These are phyloP conservation scores for Umbelopsis sp. DNA, from an alignment of 192 early-diverging fungal species.

Conservation along the genomic window DNA sequence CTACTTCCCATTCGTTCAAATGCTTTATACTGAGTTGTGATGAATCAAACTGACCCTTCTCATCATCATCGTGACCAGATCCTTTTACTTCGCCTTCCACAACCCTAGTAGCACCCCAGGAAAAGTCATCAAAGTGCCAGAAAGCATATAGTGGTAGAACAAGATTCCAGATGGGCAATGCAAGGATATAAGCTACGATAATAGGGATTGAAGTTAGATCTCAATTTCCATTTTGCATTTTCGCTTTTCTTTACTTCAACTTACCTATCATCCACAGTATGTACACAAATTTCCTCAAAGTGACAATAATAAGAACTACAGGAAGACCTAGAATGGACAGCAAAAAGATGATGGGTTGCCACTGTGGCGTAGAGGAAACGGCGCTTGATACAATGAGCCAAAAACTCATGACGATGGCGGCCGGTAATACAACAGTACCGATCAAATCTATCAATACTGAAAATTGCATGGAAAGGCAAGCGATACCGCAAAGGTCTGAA, in stretches of 20 bases:
- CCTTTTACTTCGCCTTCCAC: constrained; percentile 71
- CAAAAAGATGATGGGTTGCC: constrained; percentile 68
- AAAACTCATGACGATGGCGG: constrained; percentile 74
- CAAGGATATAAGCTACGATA: constrained; percentile 73
- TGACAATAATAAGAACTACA: constrained; percentile 85
- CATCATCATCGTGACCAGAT: constrained; percentile 67
- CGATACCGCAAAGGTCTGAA: constrained; percentile 85
- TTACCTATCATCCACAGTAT: constrained; percentile 84
- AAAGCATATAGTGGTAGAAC: constrained; percentile 89
- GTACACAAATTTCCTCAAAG: constrained; percentile 79
- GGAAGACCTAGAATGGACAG: constrained; percentile 83
- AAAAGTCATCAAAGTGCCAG: constrained; percentile 95
- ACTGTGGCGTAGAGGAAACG: constrained; percentile 26
- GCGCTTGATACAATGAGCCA: constrained; percentile 63
- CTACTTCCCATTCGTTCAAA: constrained; percentile 61
- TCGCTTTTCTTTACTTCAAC: too few relatives aligned
- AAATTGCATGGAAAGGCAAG: constrained; percentile 88
- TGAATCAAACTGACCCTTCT: constrained; percentile 73
- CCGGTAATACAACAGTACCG: constrained; percentile 74
- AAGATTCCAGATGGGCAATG: constrained; percentile 94
- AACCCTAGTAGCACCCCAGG: constrained; percentile 80
- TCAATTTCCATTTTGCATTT: not conserved
- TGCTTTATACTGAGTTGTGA: constrained; percentile 53
- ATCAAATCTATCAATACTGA: constrained; percentile 70
- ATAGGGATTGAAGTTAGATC: not conserved